These are phyloP conservation scores for Panellus pusillus DNA, from an alignment of 768 basidiomycete genomes.

Conservation along the genomic window DNA sequence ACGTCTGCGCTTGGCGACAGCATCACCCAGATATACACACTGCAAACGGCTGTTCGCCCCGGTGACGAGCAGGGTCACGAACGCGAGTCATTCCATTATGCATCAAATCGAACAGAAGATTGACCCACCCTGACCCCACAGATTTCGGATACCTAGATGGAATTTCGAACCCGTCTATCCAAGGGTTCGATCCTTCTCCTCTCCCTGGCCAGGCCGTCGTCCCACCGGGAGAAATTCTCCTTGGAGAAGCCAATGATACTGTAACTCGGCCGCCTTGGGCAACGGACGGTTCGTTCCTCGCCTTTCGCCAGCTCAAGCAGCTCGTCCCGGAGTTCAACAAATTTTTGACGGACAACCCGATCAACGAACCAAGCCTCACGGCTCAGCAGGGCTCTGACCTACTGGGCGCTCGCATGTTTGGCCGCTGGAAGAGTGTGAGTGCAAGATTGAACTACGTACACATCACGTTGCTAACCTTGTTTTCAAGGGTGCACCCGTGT, in stretches of 20 bases:
- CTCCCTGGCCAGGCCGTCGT: conserved; percentile 8
- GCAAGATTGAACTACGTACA: neutral
- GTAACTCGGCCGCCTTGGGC: conserved; percentile 9
- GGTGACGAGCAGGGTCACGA: conserved; percentile 24
- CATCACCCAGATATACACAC: conserved; percentile 9
- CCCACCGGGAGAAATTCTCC: conserved; percentile 11
- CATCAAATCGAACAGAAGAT: conserved; percentile 6
- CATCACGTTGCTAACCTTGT: neutral
- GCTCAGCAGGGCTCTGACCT: conserved; percentile 22
- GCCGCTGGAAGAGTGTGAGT: conserved; percentile 27
- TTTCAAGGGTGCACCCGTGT: conserved; percentile 30
- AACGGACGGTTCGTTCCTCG: conserved; percentile 29
- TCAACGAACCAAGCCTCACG: conserved; percentile 4
- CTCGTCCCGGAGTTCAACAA: conserved; percentile 27
- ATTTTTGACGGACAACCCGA: conserved; percentile 16
- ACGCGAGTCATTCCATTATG: conserved; percentile 25
- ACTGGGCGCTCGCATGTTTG: conserved; percentile 28
- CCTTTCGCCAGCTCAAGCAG: conserved; percentile 31
- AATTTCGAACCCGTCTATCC: conserved; percentile 9
- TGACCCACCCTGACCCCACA: neutral
- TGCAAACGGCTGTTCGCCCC: conserved; percentile 22
- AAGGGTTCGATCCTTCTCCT: neutral
- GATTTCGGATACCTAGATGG: conserved; percentile 20
- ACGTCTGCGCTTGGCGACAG: conserved; percentile 2
- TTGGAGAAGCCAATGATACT: conserved; percentile 24